Evolutionary conservation across 1,284 basidiomycete genomes (phyloP), one percentile per base, ranked within the genome.

Genomic region (Amylostereum chailletii): DNA sequence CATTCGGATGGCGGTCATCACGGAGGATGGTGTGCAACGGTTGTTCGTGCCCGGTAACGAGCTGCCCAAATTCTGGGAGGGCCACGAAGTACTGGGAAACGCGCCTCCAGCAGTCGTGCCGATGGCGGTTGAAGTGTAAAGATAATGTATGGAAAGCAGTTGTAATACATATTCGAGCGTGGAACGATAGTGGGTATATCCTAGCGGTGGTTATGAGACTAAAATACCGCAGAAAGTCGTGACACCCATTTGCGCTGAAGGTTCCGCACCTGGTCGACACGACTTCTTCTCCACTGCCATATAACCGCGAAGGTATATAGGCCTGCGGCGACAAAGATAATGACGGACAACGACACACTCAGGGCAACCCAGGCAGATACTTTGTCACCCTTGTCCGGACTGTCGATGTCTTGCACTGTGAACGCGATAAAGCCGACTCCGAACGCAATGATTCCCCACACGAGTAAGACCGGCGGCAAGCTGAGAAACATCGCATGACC

Each of bases 1-100:
- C 45, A 95, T 99, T 60, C 86, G 96, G 47, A 91, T 99, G 88
- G 92, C 89, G 57, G 89, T 98, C 47, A 97, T 99, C 64, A 94
- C 90, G 10, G 84, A 96, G 65, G 88, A 86, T 48, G 83, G 83
- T 31, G 94, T 96, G 10, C 91, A 98, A 71, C 74, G 96, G 52
- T 66, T 93, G 58, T 99, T 99, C 65, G 78, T 99, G 7, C 93
- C 96, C n/a, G 96, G 96, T 1, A 80, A 95, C 64, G 76, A 92
- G 61, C 75, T 95, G 45, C 92, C 92, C 31, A 80, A 73, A 60
- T 91, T 91, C 72, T 91, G 88, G 88, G 82, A 89, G 63, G 88
- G 89, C 43, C 77, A 74, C 48, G 86, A 90, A 53, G 79, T 90
- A 5, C 62, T 88, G 1, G 71, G 74, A 9, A 60, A 60, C 42